These are phyloP conservation scores for Millerozyma miso DNA, from an alignment of 805 yeast genomes.

Conservation along the genomic window DNA sequence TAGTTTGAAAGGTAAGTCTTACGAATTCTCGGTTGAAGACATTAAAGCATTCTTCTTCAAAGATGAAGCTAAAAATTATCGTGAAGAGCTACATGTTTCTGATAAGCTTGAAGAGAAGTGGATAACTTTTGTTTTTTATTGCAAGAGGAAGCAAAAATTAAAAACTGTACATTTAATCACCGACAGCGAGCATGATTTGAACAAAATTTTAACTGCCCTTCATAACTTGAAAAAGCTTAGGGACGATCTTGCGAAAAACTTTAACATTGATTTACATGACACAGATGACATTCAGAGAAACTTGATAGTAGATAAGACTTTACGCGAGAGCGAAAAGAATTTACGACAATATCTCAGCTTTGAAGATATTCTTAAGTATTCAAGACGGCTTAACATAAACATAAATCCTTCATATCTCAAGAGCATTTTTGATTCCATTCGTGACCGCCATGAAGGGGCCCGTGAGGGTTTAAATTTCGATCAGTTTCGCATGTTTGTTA, in stretches of 20 bases:
- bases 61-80: slow-evolving; percentile 72
- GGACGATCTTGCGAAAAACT: slow-evolving; percentile 57
- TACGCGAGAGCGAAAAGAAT: slow-evolving; percentile 12
- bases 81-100: slow-evolving; percentile 79
- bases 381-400: slow-evolving; percentile 68
- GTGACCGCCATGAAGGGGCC: slow-evolving; percentile 4
- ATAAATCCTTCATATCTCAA: slow-evolving; percentile 52
- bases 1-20: slow-evolving; percentile 27
- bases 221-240: slow-evolving; percentile 60
- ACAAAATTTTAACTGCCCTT: slow-evolving; percentile 52
- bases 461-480: slow-evolving; percentile 51
- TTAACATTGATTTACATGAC: slow-evolving; percentile 39
- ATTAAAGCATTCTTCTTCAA: slow-evolving; percentile 60
- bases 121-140: slow-evolving; percentile 75
- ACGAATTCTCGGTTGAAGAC: slow-evolving; percentile 49
- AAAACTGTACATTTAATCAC: slow-evolving; percentile 82
- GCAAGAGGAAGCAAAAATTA: slow-evolving; percentile 55
- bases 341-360: slow-evolving; percentile 43
- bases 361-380: slow-evolving; percentile 62
- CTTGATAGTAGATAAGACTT: slow-evolving; percentile 20
- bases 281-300: slow-evolving; percentile 24
- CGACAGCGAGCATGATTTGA: slow-evolving; percentile 53
- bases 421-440: slow-evolving; percentile 47
- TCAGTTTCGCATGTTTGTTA: slow-evolving; percentile 75
- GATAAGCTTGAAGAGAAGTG: slow-evolving; percentile 62